These are phyloP conservation scores for Fusarium sp. DNA, from an alignment of 2,329 filamentous ascomycete genomes.

Conservation along the genomic window DNA sequence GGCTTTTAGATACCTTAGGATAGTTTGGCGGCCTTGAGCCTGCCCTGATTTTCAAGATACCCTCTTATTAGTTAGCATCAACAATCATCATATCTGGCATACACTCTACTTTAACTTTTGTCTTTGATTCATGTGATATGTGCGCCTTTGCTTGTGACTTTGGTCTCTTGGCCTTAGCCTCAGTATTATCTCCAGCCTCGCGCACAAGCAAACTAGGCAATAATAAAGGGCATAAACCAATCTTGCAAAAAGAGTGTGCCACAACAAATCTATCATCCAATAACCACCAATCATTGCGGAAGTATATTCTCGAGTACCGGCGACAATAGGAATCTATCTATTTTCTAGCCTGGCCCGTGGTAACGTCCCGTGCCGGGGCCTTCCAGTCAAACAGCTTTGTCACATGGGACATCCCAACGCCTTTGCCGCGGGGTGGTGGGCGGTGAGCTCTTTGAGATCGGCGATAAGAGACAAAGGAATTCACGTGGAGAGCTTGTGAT, in stretches of 20 bases:
- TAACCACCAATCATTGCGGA: conserved; percentile 2
- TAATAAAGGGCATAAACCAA: conserved; percentile 9
- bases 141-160: conserved; percentile 8
- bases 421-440: conserved; percentile 21
- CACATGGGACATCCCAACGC: conserved; percentile 31
- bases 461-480: conserved; percentile 17
- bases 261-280: conserved; percentile 21
- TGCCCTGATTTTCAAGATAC: conserved; percentile 40
- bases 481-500: conserved; percentile 8
- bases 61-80: conserved; percentile 36
- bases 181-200: background rate
- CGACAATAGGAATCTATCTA: conserved; percentile 17
- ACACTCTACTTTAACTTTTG: conserved; percentile 4
- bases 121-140: conserved; percentile 24
- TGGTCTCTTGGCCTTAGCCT: background rate
- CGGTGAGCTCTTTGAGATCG: conserved; percentile 26
- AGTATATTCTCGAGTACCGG: conserved; percentile 13
- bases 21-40: conserved; percentile 32
- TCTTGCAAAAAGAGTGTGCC: conserved; percentile 16
- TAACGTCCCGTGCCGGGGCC: conserved; percentile 31
- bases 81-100: conserved; percentile 20
- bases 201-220: background rate
- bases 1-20: conserved; percentile 40
- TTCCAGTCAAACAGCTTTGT: conserved; percentile 13
- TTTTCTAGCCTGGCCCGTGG: conserved; percentile 34